Evolutionary conservation across 139 green algal genomes (phyloP).

Genomic region (Tetradesmus obliquus): DNA sequence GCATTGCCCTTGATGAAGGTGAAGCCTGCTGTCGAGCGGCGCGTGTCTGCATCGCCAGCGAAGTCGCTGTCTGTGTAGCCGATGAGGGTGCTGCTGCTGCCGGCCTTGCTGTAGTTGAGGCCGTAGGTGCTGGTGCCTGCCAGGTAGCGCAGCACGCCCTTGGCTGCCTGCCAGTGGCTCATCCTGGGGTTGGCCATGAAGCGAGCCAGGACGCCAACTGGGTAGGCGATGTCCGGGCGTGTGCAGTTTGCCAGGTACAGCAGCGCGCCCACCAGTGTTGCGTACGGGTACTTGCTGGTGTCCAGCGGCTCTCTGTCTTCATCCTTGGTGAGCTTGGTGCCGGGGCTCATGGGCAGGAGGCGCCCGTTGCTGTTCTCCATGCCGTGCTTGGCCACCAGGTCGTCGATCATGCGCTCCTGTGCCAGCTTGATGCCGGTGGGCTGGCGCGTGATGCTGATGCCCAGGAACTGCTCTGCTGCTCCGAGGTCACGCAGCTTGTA

Average conservation of each 20-base stretch:
- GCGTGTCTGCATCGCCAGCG: conserved; percentile 48
- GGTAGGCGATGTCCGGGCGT: conserved; percentile 55
- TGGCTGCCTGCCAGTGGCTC: conserved; percentile 52
- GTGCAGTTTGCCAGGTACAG: conserved; percentile 53
- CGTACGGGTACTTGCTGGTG: conserved; percentile 15
- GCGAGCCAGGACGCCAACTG: conserved; percentile 52
- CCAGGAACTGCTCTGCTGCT: neutral
- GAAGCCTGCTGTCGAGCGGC: conserved; percentile 59
- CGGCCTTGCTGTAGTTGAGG: conserved; percentile 27
- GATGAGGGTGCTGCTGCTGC: neutral
- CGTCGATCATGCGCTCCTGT: conserved; percentile 11
- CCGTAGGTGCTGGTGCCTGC: conserved; percentile 23
- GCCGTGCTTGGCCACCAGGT: conserved; percentile 43
- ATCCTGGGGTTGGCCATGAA: conserved; percentile 54
- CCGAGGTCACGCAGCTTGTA: conserved; percentile 33
- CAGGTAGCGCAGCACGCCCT: conserved; percentile 58
- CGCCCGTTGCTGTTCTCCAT: conserved; percentile 41
- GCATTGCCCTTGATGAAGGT: conserved; percentile 53
- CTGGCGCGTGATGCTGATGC: neutral
- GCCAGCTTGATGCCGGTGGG: conserved; percentile 43
- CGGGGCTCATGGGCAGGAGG: conserved; percentile 20
- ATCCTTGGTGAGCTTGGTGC: conserved; percentile 17
- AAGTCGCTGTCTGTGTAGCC: conserved; percentile 65
- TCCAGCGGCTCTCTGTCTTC: conserved; percentile 29
- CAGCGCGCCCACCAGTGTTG: conserved; percentile 45